A percentile compares a stretch with the other conserved stretches of the same genome.
Evolutionary conservation across 129 eudicot species (phyloP).

Genomic region (Pseudognaphalium luteoalbum): DNA sequence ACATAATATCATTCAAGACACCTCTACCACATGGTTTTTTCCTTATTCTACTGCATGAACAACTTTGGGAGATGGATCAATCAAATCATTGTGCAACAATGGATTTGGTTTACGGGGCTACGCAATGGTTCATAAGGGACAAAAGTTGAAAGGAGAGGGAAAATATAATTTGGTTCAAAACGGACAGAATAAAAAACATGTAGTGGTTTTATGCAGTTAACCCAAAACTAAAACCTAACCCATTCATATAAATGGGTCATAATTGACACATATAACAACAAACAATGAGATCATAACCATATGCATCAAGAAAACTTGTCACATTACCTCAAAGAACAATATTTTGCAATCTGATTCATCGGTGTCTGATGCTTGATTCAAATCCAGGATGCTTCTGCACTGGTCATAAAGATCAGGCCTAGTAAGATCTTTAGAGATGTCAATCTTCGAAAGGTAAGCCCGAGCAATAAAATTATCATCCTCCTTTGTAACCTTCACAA

Average conservation of each 20-base stretch:
- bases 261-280: not conserved
- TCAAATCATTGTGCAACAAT: no score
- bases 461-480: conserved; percentile 40
- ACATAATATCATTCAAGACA: no score
- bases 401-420: conserved; percentile 59
- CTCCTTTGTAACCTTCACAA: conserved; percentile 33
- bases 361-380: conserved; percentile 37
- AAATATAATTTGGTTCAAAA: not conserved
- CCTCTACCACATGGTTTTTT: no score
- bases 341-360: conserved; percentile 48
- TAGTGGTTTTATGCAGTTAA: not conserved
- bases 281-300: not conserved
- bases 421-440: conserved; percentile 71
- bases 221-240: not conserved
- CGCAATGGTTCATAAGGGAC: no score
- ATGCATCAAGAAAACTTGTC: not conserved
- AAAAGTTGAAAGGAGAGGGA: no score
- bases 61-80: no score
- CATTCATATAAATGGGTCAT: not conserved
- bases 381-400: conserved; percentile 49
- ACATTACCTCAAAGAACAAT: conserved; percentile 61
- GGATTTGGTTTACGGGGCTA: no score
- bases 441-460: conserved; percentile 72
- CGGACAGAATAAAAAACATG: not conserved
- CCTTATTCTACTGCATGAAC: no score